These are phyloP conservation scores for Boletus subluridellus DNA, from an alignment of 1,284 basidiomycete genomes.

Conservation along the genomic window DNA sequence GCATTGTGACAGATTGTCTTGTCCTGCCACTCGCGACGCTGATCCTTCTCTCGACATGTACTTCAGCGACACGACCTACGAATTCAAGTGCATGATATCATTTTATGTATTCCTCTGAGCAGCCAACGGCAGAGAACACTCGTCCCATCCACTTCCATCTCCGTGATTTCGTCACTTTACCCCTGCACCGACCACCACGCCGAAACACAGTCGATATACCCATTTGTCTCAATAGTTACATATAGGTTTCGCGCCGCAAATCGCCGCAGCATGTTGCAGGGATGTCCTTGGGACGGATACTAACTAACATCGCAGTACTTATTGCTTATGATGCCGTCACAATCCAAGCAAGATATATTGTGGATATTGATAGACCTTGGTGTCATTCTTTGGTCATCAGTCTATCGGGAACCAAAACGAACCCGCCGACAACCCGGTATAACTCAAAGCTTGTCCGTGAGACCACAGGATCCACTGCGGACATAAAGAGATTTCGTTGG, in stretches of 20 bases:
- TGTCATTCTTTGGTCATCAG: not conserved
- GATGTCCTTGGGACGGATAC: not conserved
- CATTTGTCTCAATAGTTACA: not conserved
- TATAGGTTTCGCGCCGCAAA: not conserved
- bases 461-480: conserved; percentile 9
- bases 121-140: not conserved
- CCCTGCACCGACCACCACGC: not conserved
- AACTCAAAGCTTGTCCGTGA: conserved; percentile 8
- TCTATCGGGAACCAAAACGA: conserved; percentile 4
- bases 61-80: not conserved
- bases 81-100: conserved; percentile 6
- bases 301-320: not conserved
- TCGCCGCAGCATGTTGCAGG: conserved; percentile 9
- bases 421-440: conserved; percentile 3
- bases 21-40: conserved; percentile 9
- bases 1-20: conserved; percentile 1
- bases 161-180: not conserved
- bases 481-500: conserved; percentile 3
- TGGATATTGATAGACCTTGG: not conserved
- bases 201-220: not conserved
- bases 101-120: conserved; percentile 3
- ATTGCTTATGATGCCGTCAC: conserved; percentile 9
- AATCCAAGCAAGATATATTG: not conserved
- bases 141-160: not conserved
- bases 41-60: not conserved